A percentile compares a stretch with the other conserved stretches of the same genome.
These are phyloP conservation scores for Ilyonectria destructans DNA, from an alignment of 2,329 filamentous ascomycete species.

Conservation along the genomic window DNA sequence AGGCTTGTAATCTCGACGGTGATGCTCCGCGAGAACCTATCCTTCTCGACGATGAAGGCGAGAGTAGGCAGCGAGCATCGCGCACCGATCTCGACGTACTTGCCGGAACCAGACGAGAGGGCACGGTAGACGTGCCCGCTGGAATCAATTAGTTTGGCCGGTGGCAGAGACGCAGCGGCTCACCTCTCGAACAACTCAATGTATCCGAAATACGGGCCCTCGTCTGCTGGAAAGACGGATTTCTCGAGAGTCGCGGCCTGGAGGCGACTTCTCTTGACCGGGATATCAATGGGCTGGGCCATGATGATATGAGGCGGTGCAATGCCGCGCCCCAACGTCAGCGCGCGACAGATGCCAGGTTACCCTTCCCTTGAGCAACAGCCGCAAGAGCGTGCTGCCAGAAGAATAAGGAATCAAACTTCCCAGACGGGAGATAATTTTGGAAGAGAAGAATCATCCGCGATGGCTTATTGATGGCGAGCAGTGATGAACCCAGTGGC, in stretches of 20 bases:
- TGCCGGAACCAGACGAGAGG: slow-evolving; percentile 50
- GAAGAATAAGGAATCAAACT: slow-evolving; percentile 23
- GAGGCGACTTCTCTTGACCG: slow-evolving; percentile 33
- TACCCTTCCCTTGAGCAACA: slow-evolving; percentile 18
- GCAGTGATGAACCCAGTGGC: neutral
- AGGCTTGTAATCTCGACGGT: slow-evolving; percentile 53
- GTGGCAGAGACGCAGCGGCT: neutral
- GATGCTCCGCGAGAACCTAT: slow-evolving; percentile 40
- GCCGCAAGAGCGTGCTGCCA: slow-evolving; percentile 19
- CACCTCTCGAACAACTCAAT: slow-evolving; percentile 49
- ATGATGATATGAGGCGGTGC: slow-evolving; percentile 31
- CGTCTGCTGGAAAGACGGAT: slow-evolving; percentile 38
- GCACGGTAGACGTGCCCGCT: slow-evolving; percentile 48
- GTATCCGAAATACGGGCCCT: slow-evolving; percentile 47
- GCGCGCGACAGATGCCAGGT: neutral
- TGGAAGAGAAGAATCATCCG: neutral
- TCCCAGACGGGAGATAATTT: slow-evolving; percentile 7
- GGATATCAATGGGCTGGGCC: slow-evolving; percentile 48
- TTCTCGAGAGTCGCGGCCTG: slow-evolving; percentile 15
- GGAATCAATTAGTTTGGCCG: slow-evolving; percentile 24
- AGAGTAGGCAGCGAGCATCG: slow-evolving; percentile 39
- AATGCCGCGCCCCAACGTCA: neutral
- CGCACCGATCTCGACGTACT: slow-evolving; percentile 44
- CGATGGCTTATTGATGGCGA: slow-evolving; percentile 12
- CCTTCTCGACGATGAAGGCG: slow-evolving; percentile 50